These are phyloP conservation scores for Medicago truncatula DNA, from an alignment of 306 rosid genomes.

Conservation along the genomic window DNA sequence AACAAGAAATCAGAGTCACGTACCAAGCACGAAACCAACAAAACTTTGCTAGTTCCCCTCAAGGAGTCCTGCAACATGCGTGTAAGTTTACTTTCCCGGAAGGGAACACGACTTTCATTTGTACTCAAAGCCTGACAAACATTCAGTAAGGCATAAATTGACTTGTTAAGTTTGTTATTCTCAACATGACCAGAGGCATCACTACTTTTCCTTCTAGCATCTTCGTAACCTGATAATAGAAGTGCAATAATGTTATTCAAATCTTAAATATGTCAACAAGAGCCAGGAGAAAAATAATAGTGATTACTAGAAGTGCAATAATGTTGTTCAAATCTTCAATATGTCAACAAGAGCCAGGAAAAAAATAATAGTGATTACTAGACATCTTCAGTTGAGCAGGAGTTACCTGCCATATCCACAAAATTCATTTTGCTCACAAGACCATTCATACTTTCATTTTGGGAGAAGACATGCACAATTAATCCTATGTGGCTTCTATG, in stretches of 20 bases:
- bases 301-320: not conserved
- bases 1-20: conserved; percentile 19
- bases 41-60: conserved; percentile 62
- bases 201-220: conserved; percentile 64
- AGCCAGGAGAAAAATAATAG: not conserved
- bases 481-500: conserved; percentile 75
- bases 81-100: conserved; percentile 90
- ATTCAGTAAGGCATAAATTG: conserved; percentile 73
- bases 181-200: conserved; percentile 56
- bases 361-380: not conserved
- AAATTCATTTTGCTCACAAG: conserved; percentile 73
- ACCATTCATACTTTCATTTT: conserved; percentile 37
- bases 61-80: conserved; percentile 85
- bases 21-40: conserved; percentile 86
- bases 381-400: conserved; percentile 19
- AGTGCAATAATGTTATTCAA: conserved; percentile 19
- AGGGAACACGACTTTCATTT: conserved; percentile 71
- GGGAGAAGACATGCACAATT: conserved; percentile 60
- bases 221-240: conserved; percentile 73
- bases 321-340: conserved; percentile 23
- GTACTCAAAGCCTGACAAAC: conserved; percentile 68
- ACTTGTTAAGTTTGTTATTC: conserved; percentile 66
- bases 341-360: not conserved
- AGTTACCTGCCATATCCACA: conserved; percentile 85
- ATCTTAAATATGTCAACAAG: conserved; percentile 11